Base-by-base conservation (phyloP, 352 stramenopile genomes). In the Phytophthora tentaculata region DNA sequence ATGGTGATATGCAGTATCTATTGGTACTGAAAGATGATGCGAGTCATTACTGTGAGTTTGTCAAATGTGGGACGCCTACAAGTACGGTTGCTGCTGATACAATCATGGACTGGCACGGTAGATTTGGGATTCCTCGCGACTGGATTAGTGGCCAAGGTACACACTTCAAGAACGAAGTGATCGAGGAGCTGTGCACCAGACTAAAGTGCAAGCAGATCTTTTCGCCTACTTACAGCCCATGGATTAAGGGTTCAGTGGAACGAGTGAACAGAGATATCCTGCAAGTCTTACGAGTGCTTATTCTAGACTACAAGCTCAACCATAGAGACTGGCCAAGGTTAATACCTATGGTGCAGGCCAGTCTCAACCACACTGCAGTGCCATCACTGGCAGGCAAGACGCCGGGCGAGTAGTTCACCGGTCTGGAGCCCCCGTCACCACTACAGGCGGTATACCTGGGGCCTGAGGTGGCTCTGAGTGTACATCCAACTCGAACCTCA, bases 111-210 rank as follows among this genome's bases (percentile, higher is more conserved):
- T 50, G 44, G 20, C 19, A 50, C 9, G 17, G 44, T 2, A 19
- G 44, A 9, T 50, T 50, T 8, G 44, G 44, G 1, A 50, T 50
- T 28, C 44, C 19, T 0, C 6, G 20, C 1, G 41, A 48, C 1
- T 48, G 41, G 41, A 48, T 50, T 1, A 50, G 44, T 17, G 44
- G 28, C 44, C 44, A 50, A 29, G 5, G 44, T 1, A 17, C 20
- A 17, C 44, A 50, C 20, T 50, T 50, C 19, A 50, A 50, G 12
- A 50, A 50, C 20, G 44, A 50, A 29, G 44, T 50, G 44, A 50
- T 50, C 10, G 19, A 28, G 2, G 44, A 50, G 19, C 44, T 29
- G 0, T 50, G 44, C 7, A 17, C 44, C 6, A 17, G 44, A 17
- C 12, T 50, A 9, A 50, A 50, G 20, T 29, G 44, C 19, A 50